phyloP scores from a whole-genome alignment of 768 basidiomycete species.

The Leccinellum luteum region DNA sequence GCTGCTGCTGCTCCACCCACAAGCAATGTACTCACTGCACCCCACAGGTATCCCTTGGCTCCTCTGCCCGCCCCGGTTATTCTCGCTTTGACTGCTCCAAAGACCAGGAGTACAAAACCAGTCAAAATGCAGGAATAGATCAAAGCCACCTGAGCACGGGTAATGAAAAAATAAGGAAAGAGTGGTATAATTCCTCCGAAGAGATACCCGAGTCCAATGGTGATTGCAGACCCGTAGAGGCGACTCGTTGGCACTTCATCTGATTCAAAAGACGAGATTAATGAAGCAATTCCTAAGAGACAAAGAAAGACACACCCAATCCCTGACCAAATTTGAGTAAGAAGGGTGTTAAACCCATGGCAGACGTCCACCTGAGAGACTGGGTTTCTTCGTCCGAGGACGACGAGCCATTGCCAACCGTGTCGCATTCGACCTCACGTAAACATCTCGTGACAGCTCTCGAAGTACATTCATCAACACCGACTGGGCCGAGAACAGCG shows the following conservation, averaged over 20 bases:
- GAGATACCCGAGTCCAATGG: conserved; percentile 94
- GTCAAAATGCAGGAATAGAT: conserved; percentile 79
- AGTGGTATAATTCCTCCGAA: conserved; percentile 92
- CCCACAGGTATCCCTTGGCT: conserved; percentile 73
- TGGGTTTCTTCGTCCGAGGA: conserved; percentile 53
- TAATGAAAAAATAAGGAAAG: conserved; percentile 88
- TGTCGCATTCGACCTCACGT: conserved; percentile 58
- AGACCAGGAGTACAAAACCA: conserved; percentile 80
- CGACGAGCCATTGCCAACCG: conserved; percentile 17
- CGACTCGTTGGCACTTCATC: conserved; percentile 88
- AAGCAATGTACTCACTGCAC: conserved; percentile 79
- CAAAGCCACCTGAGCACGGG: conserved; percentile 62
- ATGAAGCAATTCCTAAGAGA: background rate
- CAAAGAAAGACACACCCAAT: conserved; percentile 53
- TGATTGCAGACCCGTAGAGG: conserved; percentile 87
- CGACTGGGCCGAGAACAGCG: conserved; percentile 83
- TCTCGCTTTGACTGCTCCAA: conserved; percentile 88
- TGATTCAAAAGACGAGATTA: conserved; percentile 23
- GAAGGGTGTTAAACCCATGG: conserved; percentile 89
- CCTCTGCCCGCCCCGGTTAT: conserved; percentile 78
- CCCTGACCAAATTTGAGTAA: conserved; percentile 96
- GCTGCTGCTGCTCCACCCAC: conserved; percentile 92
- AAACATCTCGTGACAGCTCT: conserved; percentile 75
- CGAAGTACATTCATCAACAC: conserved; percentile 82
- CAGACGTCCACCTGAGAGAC: conserved; percentile 62